A percentile compares a stretch with the other conserved stretches of the same genome.
phyloP scores from a whole-genome alignment of 345 rosid genomes.

The Turritis glabra region DNA sequence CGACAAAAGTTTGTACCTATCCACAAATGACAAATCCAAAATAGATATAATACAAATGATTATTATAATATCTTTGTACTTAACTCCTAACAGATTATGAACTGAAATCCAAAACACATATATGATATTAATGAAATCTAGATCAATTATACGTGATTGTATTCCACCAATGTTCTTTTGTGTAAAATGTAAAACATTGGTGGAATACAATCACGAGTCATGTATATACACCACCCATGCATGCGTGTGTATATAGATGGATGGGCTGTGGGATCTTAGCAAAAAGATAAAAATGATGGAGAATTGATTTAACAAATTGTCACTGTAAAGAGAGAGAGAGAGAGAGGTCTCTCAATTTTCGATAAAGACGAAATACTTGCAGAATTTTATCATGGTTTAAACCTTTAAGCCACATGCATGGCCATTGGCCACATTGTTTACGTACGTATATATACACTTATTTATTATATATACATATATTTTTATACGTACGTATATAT shows the following conservation, averaged over 20 bases:
- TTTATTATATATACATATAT: neutral
- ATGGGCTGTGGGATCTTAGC: conserved; percentile 17
- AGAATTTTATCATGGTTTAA: neutral
- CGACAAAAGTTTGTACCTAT: neutral
- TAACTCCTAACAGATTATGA: neutral
- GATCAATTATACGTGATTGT: no score
- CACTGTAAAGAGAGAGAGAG: neutral
- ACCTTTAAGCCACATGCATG: conserved; percentile 36
- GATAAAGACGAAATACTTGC: conserved; percentile 23
- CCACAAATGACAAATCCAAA: neutral
- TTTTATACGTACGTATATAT: neutral
- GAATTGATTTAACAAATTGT: conserved; percentile 6
- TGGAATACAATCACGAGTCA: neutral
- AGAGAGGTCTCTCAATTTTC: conserved; percentile 28
- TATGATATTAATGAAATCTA: no score
- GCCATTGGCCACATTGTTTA: conserved; percentile 12
- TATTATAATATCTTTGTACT: neutral
- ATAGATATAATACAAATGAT: neutral
- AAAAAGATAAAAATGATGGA: conserved; percentile 13
- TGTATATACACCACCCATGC: neutral
- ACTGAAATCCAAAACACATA: neutral
- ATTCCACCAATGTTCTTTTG: no score
- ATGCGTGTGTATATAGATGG: neutral
- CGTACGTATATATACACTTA: neutral
- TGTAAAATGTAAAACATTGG: neutral